Percentiles rank a stretch among this genome's conserved stretches.
These are phyloP conservation scores for Geosmithia flava DNA, from an alignment of 2,329 filamentous ascomycete genomes.

Conservation along the genomic window DNA sequence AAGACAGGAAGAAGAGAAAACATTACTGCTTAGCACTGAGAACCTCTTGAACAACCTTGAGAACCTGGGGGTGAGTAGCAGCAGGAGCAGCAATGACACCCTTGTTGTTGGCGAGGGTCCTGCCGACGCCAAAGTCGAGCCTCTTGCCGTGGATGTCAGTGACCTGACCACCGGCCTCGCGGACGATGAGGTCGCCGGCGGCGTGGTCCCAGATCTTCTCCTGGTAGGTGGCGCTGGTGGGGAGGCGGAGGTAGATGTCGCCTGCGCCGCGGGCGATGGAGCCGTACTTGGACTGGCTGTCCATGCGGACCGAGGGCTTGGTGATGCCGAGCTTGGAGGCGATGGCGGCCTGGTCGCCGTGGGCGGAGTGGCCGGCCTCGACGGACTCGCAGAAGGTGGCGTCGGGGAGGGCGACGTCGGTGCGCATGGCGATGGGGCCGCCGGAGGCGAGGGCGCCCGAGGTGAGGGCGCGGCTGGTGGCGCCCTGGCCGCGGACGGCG, in stretches of 20 bases:
- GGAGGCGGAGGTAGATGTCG: slow-evolving; percentile 86
- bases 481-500: slow-evolving; percentile 67
- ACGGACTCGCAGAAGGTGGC: slow-evolving; percentile 96
- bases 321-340: slow-evolving; percentile 79
- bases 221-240: slow-evolving; percentile 75
- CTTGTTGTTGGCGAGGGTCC: slow-evolving; percentile 83
- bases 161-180: slow-evolving; percentile 85
- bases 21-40: slow-evolving; percentile 30
- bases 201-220: slow-evolving; percentile 99
- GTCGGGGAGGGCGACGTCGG: slow-evolving; percentile 57
- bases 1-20: neutral
- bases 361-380: slow-evolving; percentile 82
- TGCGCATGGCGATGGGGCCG: slow-evolving; percentile 67
- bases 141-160: slow-evolving; percentile 78
- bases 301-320: slow-evolving; percentile 83
- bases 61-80: slow-evolving; percentile 61
- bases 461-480: slow-evolving; percentile 63
- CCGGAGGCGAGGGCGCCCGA: slow-evolving; percentile 33
- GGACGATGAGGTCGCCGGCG: slow-evolving; percentile 84
- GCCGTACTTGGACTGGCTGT: slow-evolving; percentile 96
- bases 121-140: slow-evolving; percentile 75
- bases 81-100: slow-evolving; percentile 83
- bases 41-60: slow-evolving; percentile 73
- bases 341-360: slow-evolving; percentile 73
- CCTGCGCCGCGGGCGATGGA: slow-evolving; percentile 89